Evolutionary conservation across 1,284 basidiomycete genomes (phyloP).

Genomic region (Puccinia coronata): DNA sequence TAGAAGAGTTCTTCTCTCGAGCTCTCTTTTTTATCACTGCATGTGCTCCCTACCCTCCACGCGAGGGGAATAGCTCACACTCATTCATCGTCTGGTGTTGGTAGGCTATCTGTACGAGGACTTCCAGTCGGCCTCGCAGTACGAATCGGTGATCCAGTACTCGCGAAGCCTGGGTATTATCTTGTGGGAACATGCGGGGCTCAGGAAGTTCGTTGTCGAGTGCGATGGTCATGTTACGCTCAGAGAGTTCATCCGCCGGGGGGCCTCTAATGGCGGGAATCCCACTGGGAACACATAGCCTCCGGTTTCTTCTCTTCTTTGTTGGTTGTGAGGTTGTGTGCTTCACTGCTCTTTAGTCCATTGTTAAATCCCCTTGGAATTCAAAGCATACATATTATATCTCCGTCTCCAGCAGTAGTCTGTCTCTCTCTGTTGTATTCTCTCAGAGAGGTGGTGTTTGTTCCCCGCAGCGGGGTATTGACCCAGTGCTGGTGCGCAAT

Average conservation of each 20-base stretch:
- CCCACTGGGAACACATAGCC: constrained; percentile 40
- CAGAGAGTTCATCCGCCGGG: constrained; percentile 67
- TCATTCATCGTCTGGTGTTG: not conserved
- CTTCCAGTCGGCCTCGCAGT: constrained; percentile 82
- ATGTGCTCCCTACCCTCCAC: not conserved
- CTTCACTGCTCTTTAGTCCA: no score
- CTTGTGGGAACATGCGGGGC: constrained; percentile 68
- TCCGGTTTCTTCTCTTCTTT: not conserved
- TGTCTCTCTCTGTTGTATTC: no score
- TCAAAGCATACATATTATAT: no score
- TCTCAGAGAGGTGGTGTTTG: no score
- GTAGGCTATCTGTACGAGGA: constrained; percentile 82
- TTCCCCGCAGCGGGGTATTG: no score
- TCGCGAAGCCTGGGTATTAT: constrained; percentile 78
- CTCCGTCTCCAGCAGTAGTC: no score
- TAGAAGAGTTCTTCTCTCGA: no score
- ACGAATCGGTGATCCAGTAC: constrained; percentile 80
- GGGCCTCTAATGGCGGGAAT: constrained; percentile 23
- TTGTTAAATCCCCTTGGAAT: no score
- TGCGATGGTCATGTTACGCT: constrained; percentile 76
- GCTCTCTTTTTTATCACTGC: constrained; percentile 53
- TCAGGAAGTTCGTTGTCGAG: constrained; percentile 79
- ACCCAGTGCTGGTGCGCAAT: no score
- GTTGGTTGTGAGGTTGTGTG: not conserved
- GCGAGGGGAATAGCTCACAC: no score